Percentiles rank a stretch among this genome's conserved stretches.
Conservation (phyloP, 768 basidiomycete genomes). For the Basidioascus undulatus region DNA sequence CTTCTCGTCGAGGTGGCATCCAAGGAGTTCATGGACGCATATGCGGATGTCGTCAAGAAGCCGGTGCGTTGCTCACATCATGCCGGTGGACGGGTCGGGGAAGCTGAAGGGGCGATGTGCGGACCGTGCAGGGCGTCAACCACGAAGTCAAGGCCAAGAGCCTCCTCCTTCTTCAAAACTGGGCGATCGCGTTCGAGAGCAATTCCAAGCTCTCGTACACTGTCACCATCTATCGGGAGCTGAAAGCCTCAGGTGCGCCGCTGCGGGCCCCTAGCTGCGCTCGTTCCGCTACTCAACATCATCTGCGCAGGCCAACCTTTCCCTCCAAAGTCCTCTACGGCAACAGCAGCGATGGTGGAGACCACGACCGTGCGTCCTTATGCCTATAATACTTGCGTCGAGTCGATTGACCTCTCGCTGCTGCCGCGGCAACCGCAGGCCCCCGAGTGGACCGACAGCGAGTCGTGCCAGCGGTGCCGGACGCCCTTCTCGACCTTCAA, state of each 20-base stretch:
- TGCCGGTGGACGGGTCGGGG: not conserved
- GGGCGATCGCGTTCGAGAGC: conserved; percentile 72
- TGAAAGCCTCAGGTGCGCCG: conserved; percentile 46
- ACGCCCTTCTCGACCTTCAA: conserved; percentile 82
- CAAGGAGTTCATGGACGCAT: conserved; percentile 79
- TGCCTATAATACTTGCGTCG: conserved; percentile 14
- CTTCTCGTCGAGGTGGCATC: conserved; percentile 67
- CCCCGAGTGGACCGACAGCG: conserved; percentile 93
- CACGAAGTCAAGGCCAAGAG: conserved; percentile 61
- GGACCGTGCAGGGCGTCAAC: conserved; percentile 27
- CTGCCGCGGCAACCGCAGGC: conserved; percentile 20
- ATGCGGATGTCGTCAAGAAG: conserved; percentile 65
- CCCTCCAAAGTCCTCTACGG: conserved; percentile 49
- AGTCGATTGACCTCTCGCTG: conserved; percentile 13
- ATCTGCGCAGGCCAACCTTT: conserved; percentile 41
- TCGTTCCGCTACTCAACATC: not conserved
- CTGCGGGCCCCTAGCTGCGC: not conserved
- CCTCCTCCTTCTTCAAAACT: conserved; percentile 63
- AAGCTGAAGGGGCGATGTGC: not conserved
- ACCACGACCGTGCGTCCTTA: conserved; percentile 36
- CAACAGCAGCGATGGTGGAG: conserved; percentile 66
- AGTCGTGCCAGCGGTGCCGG: conserved; percentile 78
- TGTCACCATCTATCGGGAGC: conserved; percentile 37
- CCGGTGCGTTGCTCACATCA: conserved; percentile 20
- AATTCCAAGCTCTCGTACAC: conserved; percentile 50